A percentile compares a stretch with the other conserved stretches of the same genome.
Conservation (phyloP, 176 grass and related monocot genomes). For the Lolium rigidum region DNA sequence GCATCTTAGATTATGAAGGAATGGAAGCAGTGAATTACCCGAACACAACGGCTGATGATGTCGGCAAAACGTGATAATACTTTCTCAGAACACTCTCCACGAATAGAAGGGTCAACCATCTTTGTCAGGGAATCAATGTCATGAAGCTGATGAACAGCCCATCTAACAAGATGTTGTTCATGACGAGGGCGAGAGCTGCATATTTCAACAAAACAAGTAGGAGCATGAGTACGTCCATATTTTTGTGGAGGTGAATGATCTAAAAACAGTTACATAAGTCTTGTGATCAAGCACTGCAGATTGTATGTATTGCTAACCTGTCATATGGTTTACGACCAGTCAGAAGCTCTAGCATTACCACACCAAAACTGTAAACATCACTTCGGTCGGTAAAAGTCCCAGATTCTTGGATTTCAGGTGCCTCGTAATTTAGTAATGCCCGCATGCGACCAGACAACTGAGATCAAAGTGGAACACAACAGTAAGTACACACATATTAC, state of each 20-base stretch:
- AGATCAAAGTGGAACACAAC: slow-evolving; percentile 38
- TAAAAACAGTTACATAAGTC: slow-evolving; percentile 27
- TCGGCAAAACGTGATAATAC: slow-evolving; percentile 77
- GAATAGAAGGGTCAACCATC: slow-evolving; percentile 75
- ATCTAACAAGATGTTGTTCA: slow-evolving; percentile 82
- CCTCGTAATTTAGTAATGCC: slow-evolving; percentile 68
- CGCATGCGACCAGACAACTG: slow-evolving; percentile 68
- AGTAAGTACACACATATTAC: slow-evolving; percentile 33
- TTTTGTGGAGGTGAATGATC: slow-evolving; percentile 26
- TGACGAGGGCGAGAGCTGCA: slow-evolving; percentile 64
- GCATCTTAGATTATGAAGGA: background rate
- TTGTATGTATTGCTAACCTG: slow-evolving; percentile 53
- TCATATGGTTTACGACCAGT: slow-evolving; percentile 84
- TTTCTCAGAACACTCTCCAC: slow-evolving; percentile 60
- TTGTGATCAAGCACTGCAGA: slow-evolving; percentile 26
- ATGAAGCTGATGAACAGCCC: slow-evolving; percentile 80
- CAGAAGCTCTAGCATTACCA: slow-evolving; percentile 92
- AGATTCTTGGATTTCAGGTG: slow-evolving; percentile 79
- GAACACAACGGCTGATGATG: slow-evolving; percentile 77
- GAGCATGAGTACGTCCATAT: background rate
- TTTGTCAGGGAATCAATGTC: slow-evolving; percentile 76
- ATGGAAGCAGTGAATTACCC: slow-evolving; percentile 50
- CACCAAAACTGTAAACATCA: slow-evolving; percentile 92
- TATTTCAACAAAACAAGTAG: slow-evolving; percentile 31
- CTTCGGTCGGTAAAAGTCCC: slow-evolving; percentile 55